phyloP scores from a whole-genome alignment of 176 grass and related monocot species.

The Raddia guianensis region DNA sequence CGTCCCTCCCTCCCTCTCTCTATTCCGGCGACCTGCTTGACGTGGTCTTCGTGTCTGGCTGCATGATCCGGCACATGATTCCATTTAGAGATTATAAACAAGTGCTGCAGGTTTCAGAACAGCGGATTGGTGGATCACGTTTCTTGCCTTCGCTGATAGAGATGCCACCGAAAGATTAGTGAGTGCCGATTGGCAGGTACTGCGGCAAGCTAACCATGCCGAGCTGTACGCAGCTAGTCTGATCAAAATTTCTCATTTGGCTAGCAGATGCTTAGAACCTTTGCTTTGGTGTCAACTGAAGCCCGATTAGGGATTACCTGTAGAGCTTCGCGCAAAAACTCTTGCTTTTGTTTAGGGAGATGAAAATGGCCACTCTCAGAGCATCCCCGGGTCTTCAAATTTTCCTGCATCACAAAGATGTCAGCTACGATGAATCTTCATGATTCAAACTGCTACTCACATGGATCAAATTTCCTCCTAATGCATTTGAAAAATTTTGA shows the following conservation, averaged over 20 bases:
- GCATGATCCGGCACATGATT: slow-evolving; percentile 13
- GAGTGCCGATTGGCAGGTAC: neutral
- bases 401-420: no score
- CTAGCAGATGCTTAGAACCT: neutral
- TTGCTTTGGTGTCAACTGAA: neutral
- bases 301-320: neutral
- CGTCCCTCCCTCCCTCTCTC: neutral
- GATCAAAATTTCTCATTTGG: neutral
- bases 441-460: no score
- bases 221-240: neutral
- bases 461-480: no score
- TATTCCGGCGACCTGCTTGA: neutral
- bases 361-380: no score
- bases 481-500: no score
- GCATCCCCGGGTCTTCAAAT: no score
- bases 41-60: neutral
- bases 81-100: neutral
- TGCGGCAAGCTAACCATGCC: neutral
- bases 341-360: no score
- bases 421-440: no score
- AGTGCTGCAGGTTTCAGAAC: neutral
- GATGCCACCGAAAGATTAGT: neutral
- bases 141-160: neutral
- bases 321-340: neutral
- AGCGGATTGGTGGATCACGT: neutral